phyloP scores from a whole-genome alignment of 208 protist species.

The Trypanosomatidae sp. region DNA sequence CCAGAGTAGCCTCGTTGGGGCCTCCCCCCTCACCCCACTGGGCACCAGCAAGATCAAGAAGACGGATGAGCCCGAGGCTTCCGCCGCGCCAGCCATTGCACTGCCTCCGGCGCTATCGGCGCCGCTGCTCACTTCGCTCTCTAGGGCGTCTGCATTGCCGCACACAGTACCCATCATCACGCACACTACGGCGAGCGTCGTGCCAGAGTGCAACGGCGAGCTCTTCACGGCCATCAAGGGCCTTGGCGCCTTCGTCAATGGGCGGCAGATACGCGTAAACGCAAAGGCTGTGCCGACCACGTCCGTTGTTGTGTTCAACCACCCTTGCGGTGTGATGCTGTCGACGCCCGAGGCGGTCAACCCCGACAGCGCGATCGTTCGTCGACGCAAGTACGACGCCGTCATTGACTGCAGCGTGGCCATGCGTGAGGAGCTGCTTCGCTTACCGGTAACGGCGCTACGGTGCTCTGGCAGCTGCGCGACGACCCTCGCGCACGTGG shows the following conservation, averaged over 20 bases:
- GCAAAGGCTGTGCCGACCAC: conserved; percentile 13
- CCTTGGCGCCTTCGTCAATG: conserved; percentile 62
- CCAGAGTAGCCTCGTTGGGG: not conserved
- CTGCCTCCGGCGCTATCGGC: not conserved
- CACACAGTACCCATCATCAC: not conserved
- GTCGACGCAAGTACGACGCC: conserved; percentile 22
- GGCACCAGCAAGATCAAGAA: conserved; percentile 9
- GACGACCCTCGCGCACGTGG: conserved; percentile 50
- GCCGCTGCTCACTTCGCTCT: not conserved
- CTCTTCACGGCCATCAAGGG: conserved; percentile 75
- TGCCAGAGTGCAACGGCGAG: conserved; percentile 49
- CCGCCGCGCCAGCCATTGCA: not conserved
- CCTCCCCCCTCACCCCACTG: not conserved
- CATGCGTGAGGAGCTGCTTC: conserved; percentile 33
- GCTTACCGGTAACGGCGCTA: conserved; percentile 33
- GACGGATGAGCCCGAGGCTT: not conserved
- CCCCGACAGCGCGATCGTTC: conserved; percentile 4
- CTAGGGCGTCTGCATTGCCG: not conserved
- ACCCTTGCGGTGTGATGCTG: conserved; percentile 33
- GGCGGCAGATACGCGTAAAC: conserved; percentile 36
- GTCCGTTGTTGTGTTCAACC: conserved; percentile 49
- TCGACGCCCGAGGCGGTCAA: conserved; percentile 15
- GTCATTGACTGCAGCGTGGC: conserved; percentile 36
- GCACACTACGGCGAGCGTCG: conserved; percentile 8
- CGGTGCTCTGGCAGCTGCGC: conserved; percentile 49